These are phyloP conservation scores for Euphrasia arctica DNA, from an alignment of 305 asterid genomes.

Conservation along the genomic window DNA sequence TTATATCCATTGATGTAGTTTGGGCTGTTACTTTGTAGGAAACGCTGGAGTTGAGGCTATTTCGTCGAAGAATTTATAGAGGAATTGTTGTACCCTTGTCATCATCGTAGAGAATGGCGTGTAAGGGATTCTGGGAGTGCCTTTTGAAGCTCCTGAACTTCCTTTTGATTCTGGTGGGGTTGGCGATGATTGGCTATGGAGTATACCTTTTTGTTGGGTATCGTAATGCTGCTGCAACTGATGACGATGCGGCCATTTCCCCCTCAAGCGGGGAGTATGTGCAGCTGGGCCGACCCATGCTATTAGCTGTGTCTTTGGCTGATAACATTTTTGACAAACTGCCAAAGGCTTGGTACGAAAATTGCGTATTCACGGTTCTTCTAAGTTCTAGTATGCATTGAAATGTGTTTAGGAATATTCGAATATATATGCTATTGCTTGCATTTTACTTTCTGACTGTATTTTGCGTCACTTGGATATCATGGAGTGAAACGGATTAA, in stretches of 20 bases:
- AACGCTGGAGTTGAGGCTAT: slow-evolving; percentile 10
- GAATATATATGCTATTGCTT: not conserved
- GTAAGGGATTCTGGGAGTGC: slow-evolving; percentile 83
- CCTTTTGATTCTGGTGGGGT: slow-evolving; percentile 71
- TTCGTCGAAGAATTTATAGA: not conserved
- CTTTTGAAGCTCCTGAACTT: slow-evolving; percentile 82
- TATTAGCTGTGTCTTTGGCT: slow-evolving; percentile 59
- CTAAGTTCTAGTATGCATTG: not conserved
- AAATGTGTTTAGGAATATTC: not conserved
- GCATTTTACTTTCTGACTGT: not conserved
- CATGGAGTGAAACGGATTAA: not conserved
- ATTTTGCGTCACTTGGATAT: not conserved
- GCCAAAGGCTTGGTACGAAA: slow-evolving; percentile 87
- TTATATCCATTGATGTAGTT: too few relatives aligned
- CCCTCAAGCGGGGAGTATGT: slow-evolving; percentile 53
- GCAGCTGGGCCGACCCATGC: slow-evolving; percentile 89
- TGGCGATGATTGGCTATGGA: slow-evolving; percentile 91
- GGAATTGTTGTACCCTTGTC: slow-evolving; percentile 7
- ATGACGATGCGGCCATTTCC: slow-evolving; percentile 42
- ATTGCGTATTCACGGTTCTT: not conserved
- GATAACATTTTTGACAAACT: slow-evolving; percentile 79
- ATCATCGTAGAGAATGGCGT: slow-evolving; percentile 52
- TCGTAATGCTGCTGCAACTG: slow-evolving; percentile 46
- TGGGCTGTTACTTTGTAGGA: too few relatives aligned
- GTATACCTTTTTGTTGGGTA: slow-evolving; percentile 82